A percentile compares a stretch with the other conserved stretches of the same genome.
Evolutionary conservation across 768 basidiomycete genomes (phyloP).

Genomic region (Amanita fuliginea): DNA sequence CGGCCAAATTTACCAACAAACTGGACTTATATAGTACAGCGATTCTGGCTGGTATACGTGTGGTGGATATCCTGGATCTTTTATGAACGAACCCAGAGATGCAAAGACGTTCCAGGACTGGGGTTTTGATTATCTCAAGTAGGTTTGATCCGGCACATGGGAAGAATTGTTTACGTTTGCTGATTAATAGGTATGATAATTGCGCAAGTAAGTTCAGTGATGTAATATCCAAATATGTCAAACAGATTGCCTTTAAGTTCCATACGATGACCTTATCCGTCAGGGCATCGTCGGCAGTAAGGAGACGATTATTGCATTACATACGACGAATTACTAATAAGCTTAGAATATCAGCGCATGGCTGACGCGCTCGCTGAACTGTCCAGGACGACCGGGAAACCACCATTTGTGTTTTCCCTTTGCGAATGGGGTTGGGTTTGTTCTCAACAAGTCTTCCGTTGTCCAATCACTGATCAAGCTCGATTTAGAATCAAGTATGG

Average conservation of each 20-base stretch:
- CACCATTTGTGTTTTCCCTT: slow-evolving; percentile 42
- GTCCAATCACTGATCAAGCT: not conserved
- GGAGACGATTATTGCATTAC: slow-evolving; percentile 11
- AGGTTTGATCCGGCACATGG: slow-evolving; percentile 5
- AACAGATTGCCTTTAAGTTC: slow-evolving; percentile 23
- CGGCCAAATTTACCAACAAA: not conserved
- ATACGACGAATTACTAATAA: not conserved
- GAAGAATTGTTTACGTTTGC: not conserved
- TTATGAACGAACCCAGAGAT: slow-evolving; percentile 47
- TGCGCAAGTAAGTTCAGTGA: slow-evolving; percentile 30
- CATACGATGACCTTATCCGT: slow-evolving; percentile 46
- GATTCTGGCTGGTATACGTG: slow-evolving; percentile 53
- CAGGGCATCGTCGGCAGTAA: slow-evolving; percentile 44
- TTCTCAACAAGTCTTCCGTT: not conserved
- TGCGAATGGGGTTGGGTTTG: slow-evolving; percentile 60
- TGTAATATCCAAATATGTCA: not conserved
- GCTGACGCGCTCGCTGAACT: slow-evolving; percentile 44
- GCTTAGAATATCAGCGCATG: slow-evolving; percentile 49
- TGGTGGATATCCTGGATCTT: slow-evolving; percentile 54
- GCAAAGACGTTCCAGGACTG: slow-evolving; percentile 46
- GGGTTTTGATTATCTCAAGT: slow-evolving; percentile 65
- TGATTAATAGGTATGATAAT: slow-evolving; percentile 35
- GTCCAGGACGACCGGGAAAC: slow-evolving; percentile 28
- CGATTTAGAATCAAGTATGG: slow-evolving; percentile 43
- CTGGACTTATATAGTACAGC: slow-evolving; percentile 1